Conservation (phyloP, 345 rosid genomes). For the Gossypium australe region DNA sequence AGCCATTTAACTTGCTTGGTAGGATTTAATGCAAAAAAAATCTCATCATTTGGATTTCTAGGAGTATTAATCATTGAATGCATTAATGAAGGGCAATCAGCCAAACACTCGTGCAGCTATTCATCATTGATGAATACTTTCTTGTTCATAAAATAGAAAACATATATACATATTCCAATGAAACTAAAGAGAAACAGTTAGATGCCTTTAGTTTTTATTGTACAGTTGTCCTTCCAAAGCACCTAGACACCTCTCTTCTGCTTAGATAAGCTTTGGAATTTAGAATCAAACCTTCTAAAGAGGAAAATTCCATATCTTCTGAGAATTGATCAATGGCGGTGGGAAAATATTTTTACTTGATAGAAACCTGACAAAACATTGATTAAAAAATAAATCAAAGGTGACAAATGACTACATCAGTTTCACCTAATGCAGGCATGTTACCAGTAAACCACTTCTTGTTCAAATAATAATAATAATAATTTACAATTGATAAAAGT, state of each 20-base stretch:
- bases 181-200: not conserved
- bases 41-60: not conserved
- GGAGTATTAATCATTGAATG: constrained; percentile 2
- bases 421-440: constrained; percentile 27
- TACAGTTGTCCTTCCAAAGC: not conserved
- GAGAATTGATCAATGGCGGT: not conserved
- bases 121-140: constrained; percentile 6
- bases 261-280: not conserved
- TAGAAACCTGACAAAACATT: not conserved
- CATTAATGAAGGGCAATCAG: not conserved
- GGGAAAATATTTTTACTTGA: not conserved
- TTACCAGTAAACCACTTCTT: constrained; percentile 1
- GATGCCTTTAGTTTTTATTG: not conserved
- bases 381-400: not conserved
- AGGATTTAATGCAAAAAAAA: not conserved
- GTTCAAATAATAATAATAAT: not conserved
- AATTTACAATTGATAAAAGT: constrained; percentile 1
- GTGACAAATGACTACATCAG: not conserved
- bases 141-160: not conserved
- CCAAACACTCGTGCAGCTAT: constrained; percentile 12
- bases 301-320: not conserved
- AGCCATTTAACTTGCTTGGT: not conserved
- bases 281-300: not conserved
- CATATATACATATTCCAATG: not conserved
- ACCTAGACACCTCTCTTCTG: constrained; percentile 1